These are phyloP conservation scores for Populus hybrid DNA, from an alignment of 441 rosid species.

Conservation along the genomic window DNA sequence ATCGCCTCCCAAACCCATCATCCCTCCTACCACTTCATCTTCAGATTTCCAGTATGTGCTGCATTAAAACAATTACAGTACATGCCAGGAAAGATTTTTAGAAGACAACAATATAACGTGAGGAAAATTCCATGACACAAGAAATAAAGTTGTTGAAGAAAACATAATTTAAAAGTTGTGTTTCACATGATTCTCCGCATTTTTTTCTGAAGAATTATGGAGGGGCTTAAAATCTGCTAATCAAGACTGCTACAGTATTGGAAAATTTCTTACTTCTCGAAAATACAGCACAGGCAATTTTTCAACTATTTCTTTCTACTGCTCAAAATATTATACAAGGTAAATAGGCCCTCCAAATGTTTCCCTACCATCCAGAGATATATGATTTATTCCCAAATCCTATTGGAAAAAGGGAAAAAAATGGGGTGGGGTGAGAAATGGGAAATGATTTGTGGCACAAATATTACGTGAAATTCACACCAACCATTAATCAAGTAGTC, in stretches of 20 bases:
- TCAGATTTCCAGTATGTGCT: constrained; percentile 93
- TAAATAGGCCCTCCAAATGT: background rate
- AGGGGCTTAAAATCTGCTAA: background rate
- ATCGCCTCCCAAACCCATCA: constrained; percentile 85
- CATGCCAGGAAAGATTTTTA: background rate
- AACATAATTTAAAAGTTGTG: background rate
- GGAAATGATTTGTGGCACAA: background rate
- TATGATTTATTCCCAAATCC: background rate
- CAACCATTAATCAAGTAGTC: background rate
- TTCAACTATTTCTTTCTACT: background rate
- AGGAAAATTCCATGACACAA: background rate
- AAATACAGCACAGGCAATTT: background rate
- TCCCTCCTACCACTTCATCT: constrained; percentile 63
- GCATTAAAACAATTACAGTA: constrained; percentile 27
- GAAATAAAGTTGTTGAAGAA: background rate
- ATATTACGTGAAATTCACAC: background rate
- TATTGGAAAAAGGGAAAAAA: background rate
- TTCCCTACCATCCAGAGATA: background rate
- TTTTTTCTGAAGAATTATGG: background rate
- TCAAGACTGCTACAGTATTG: too few relatives aligned
- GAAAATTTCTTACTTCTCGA: too few relatives aligned
- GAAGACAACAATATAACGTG: background rate
- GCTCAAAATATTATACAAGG: background rate
- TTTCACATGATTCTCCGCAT: background rate
- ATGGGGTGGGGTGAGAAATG: background rate